Conservation (phyloP, 2,329 filamentous ascomycete species). For the Colletotrichum kahawae region DNA sequence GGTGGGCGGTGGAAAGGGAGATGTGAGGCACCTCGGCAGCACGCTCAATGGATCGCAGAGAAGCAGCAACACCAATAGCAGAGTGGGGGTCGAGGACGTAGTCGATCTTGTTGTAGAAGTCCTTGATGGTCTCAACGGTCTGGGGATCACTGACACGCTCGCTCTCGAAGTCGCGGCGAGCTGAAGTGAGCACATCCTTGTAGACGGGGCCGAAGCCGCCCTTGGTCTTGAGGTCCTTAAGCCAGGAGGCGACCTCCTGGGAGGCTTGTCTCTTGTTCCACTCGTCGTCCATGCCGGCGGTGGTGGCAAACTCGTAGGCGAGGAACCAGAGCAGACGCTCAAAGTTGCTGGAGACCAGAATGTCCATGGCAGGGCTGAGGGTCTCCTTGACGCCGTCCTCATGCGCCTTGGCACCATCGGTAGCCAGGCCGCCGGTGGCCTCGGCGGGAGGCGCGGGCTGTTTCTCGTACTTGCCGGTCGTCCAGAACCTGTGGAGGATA, state of each 20-base stretch:
- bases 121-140: conserved; percentile 69
- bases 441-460: conserved; percentile 64
- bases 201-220: conserved; percentile 84
- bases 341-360: conserved; percentile 94
- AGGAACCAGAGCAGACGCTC: conserved; percentile 95
- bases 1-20: conserved; percentile 90
- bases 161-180: conserved; percentile 78
- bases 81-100: conserved; percentile 95
- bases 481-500: conserved; percentile 95
- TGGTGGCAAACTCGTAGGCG: conserved; percentile 71
- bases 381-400: conserved; percentile 86
- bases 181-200: conserved; percentile 71
- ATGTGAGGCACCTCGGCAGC: conserved; percentile 69
- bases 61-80: conserved; percentile 82
- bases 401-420: conserved; percentile 67
- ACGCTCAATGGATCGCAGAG: conserved; percentile 69
- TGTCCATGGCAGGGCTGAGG: conserved; percentile 95
- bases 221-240: conserved; percentile 77
- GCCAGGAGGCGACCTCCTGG: conserved; percentile 79
- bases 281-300: conserved; percentile 65
- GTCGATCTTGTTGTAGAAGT: conserved; percentile 61
- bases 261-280: conserved; percentile 74
- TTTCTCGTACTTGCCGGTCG: conserved; percentile 89
- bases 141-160: conserved; percentile 73
- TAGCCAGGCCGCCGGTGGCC: conserved; percentile 67